Evolutionary conservation across 2,329 filamentous ascomycete genomes (phyloP).

Genomic region (Volutella citrinella): DNA sequence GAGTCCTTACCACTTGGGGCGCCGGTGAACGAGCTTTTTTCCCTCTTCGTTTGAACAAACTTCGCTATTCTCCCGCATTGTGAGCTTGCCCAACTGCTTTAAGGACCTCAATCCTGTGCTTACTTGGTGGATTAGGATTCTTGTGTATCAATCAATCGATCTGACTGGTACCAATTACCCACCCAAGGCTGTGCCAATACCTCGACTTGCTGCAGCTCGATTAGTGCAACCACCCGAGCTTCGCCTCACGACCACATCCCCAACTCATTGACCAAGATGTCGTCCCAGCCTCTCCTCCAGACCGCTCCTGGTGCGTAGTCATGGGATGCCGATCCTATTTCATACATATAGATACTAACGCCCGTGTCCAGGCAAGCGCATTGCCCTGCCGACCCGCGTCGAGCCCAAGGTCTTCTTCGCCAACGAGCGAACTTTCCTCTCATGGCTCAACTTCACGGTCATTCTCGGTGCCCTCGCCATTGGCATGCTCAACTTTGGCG

Average conservation of each 20-base stretch:
- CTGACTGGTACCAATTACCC: too few species aligned
- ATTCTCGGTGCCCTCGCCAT: constrained; percentile 95
- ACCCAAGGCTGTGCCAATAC: too few species aligned
- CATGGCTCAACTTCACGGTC: constrained; percentile 99
- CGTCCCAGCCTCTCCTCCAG: constrained; percentile 92
- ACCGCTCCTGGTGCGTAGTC: constrained; percentile 75
- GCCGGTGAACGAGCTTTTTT: too few species aligned
- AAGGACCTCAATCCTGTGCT: too few species aligned
- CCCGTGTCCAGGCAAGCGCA: constrained; percentile 96
- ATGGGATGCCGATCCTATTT: too few species aligned
- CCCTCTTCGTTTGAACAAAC: too few species aligned
- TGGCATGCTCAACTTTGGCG: constrained; percentile 97
- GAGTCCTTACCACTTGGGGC: too few species aligned
- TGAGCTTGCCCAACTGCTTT: too few species aligned
- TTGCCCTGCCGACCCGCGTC: constrained; percentile 94
- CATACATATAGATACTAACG: too few species aligned
- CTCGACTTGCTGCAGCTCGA: background rate
- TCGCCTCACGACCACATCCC: constrained; percentile 1
- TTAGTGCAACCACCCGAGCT: constrained; percentile 2
- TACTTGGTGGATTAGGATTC: too few species aligned
- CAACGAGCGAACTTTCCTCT: constrained; percentile 98
- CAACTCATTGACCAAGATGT: constrained; percentile 60
- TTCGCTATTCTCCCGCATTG: too few species aligned
- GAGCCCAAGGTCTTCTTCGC: constrained; percentile 99
- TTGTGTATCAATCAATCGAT: too few species aligned